A percentile compares a stretch with the other conserved stretches of the same genome.
Conservation (phyloP, 2,329 filamentous ascomycete genomes). For the Apiospora arundinis region DNA sequence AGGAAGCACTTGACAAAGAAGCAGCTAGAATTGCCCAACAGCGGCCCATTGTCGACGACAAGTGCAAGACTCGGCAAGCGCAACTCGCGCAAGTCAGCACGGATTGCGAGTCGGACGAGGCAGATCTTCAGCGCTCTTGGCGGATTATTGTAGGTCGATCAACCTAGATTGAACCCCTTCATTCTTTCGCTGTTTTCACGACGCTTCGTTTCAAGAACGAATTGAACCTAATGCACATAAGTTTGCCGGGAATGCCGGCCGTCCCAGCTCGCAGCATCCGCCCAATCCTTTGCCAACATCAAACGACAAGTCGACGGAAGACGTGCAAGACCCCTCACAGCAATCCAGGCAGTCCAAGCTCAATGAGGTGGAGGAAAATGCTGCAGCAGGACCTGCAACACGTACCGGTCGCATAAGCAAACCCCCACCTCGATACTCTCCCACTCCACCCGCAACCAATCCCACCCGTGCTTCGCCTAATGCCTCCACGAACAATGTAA, state of each 20-base stretch:
- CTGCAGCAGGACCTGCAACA: background rate
- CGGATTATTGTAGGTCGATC: background rate
- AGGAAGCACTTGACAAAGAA: background rate
- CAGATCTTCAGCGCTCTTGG: background rate
- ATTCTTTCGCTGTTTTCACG: background rate
- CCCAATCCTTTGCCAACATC: background rate
- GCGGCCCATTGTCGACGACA: background rate
- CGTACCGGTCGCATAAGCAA: background rate
- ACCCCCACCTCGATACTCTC: background rate
- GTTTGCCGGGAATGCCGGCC: background rate
- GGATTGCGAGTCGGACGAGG: background rate
- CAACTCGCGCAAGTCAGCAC: background rate
- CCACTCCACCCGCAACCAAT: background rate
- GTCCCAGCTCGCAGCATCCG: background rate
- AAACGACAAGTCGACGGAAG: background rate
- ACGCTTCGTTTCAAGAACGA: background rate
- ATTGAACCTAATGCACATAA: background rate
- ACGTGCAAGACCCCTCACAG: background rate
- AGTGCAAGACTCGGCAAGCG: background rate
- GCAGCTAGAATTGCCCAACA: background rate
- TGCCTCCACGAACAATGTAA: background rate
- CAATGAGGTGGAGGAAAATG: background rate
- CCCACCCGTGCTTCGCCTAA: background rate
- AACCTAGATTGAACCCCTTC: background rate
- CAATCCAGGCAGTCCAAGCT: background rate